Percentiles rank a stretch among this genome's conserved stretches.
Conservation (phyloP, 1,284 basidiomycete genomes). For the Cutaneotrichosporon cavernicola region DNA sequence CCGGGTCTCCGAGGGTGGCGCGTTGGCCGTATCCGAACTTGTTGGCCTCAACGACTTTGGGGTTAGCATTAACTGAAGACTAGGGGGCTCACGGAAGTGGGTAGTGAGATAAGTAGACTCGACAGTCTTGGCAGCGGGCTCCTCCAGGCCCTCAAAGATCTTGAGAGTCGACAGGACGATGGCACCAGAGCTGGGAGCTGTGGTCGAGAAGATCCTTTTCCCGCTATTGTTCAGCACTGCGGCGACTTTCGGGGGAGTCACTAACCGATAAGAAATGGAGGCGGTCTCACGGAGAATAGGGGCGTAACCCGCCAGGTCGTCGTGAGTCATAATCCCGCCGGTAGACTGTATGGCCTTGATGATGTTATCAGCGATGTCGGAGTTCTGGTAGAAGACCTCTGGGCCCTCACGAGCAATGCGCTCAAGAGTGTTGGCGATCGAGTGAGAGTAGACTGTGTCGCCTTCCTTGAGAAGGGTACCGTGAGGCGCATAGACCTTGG, state of each 20-base stretch:
- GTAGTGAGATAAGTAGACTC: constrained; percentile 39
- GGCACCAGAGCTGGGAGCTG: constrained; percentile 38
- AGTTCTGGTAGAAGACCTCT: constrained; percentile 41
- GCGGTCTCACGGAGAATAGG: constrained; percentile 29
- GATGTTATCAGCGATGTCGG: constrained; percentile 39
- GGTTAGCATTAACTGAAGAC: constrained; percentile 47
- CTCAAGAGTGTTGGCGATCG: constrained; percentile 33
- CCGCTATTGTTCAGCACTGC: constrained; percentile 19
- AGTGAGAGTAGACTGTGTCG: constrained; percentile 25
- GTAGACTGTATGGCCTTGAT: constrained; percentile 31
- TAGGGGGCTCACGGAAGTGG: constrained; percentile 41
- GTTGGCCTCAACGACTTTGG: constrained; percentile 56
- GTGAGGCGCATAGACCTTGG: constrained; percentile 38
- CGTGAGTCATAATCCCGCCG: constrained; percentile 43
- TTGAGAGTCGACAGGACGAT: constrained; percentile 38
- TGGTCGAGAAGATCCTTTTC: constrained; percentile 37
- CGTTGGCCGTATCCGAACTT: constrained; percentile 56
- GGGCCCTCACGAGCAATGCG: constrained; percentile 36
- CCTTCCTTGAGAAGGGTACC: constrained; percentile 30
- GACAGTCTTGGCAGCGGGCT: constrained; percentile 24
- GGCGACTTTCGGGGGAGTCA: not conserved
- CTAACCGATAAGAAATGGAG: constrained; percentile 33
- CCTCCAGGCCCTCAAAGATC: constrained; percentile 40
- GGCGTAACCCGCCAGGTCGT: constrained; percentile 38
- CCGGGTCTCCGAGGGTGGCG: constrained; percentile 52